Evolutionary conservation across 106 monocot genomes (phyloP).

Genomic region (Cymbidium sinense): DNA sequence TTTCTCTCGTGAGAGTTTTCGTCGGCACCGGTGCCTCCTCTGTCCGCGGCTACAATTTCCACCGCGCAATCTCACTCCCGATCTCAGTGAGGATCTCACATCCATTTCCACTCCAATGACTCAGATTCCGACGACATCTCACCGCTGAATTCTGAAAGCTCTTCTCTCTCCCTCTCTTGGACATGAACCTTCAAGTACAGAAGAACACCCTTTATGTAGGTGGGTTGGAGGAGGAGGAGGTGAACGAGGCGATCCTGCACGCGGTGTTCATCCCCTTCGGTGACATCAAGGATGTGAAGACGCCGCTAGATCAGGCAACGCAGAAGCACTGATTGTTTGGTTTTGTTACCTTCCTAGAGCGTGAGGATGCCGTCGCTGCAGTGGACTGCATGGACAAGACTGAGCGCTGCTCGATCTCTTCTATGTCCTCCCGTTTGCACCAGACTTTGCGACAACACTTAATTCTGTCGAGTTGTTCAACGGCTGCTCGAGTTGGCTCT

Average conservation of each 20-base stretch:
- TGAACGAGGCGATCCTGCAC: slow-evolving; percentile 85
- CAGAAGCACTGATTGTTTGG: slow-evolving; percentile 98
- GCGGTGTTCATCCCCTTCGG: slow-evolving; percentile 93
- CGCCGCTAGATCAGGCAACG: slow-evolving; percentile 92
- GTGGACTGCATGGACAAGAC: slow-evolving; percentile 97
- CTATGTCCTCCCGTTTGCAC: no score
- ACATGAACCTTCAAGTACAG: slow-evolving; percentile 30
- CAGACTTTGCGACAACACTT: no score
- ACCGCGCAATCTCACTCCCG: slow-evolving; percentile 21
- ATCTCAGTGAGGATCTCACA: slow-evolving; percentile 61
- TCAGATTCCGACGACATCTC: slow-evolving; percentile 32
- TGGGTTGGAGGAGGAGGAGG: slow-evolving; percentile 93
- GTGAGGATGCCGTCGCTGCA: slow-evolving; percentile 88
- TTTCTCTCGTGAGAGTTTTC: no score
- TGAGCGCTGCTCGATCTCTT: no score
- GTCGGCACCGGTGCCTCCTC: slow-evolving; percentile 5
- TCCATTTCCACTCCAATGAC: slow-evolving; percentile 48
- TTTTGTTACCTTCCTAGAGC: slow-evolving; percentile 94
- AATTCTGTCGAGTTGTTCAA: no score
- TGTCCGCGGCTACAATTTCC: not conserved
- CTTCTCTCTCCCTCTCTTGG: not conserved
- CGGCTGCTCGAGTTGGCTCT: no score
- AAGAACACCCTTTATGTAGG: slow-evolving; percentile 96
- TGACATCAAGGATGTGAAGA: slow-evolving; percentile 98
- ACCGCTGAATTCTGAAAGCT: slow-evolving; percentile 39